Evolutionary conservation across 2,329 filamentous ascomycete species (phyloP).

Genomic region (Cladosporium sp.): DNA sequence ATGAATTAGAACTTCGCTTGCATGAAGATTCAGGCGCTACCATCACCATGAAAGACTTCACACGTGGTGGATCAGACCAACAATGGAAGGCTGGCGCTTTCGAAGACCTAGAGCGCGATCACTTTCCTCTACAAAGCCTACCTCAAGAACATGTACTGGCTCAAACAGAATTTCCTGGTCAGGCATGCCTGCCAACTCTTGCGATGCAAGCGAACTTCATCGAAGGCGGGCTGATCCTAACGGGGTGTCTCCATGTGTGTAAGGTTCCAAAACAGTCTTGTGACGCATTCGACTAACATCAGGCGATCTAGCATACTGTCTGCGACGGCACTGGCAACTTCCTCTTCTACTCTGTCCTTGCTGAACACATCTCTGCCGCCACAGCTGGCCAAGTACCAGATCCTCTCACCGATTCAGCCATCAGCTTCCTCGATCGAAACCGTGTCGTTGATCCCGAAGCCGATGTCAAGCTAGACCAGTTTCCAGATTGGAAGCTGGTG

Average conservation of each 20-base stretch:
- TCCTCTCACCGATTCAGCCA: neutral
- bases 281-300: neutral
- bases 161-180: constrained; percentile 4
- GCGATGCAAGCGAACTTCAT: constrained; percentile 16
- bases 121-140: constrained; percentile 21
- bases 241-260: neutral
- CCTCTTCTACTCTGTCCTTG: constrained; percentile 4
- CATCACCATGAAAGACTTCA: constrained; percentile 12
- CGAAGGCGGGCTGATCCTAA: neutral
- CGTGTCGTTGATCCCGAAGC: neutral
- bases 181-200: constrained; percentile 6
- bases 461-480: neutral
- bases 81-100: constrained; percentile 18
- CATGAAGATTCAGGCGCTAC: constrained; percentile 1
- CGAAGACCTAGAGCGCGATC: constrained; percentile 10
- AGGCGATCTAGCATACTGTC: constrained; percentile 9
- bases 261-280: neutral
- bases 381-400: neutral
- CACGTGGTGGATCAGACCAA: neutral
- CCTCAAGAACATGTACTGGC: constrained; percentile 26
- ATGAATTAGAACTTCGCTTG: constrained; percentile 19
- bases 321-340: constrained; percentile 15
- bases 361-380: neutral
- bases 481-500: neutral
- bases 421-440: constrained; percentile 7